Base-by-base conservation (phyloP, 2,329 filamentous ascomycete species). In the Verticillium klebahnii region DNA sequence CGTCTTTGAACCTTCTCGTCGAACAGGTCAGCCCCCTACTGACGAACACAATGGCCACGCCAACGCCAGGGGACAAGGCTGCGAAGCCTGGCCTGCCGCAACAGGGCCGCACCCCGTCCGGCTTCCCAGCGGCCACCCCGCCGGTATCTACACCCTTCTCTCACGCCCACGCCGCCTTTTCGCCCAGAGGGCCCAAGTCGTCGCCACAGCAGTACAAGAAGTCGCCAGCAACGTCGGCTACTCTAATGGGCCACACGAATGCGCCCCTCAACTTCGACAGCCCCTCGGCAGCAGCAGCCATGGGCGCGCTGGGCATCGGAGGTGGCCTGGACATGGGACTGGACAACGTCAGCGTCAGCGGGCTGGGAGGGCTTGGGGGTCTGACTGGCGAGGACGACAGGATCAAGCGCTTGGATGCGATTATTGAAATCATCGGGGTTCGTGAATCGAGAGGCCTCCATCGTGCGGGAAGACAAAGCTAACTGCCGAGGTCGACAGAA, bases 121-220 rank as follows among this genome's bases (percentile, higher is more conserved):
- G 85, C 66, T 72, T 81, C 62, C 78, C 82, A 2, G 83, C 77
- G 5, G 85, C 83, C 3, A 89, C 86, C 6, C 87, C 87, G 15
- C 85, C 86, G n/a, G 86, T 87, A 29, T 88, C 86, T 39, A 89
- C 86, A 1, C 86, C 86, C 15, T 89, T 89, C 74, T 82, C 84
- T 40, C 77, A 81, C 54, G 79, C 80, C 1, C 80, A 83, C 59
- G 79, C 81, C n/a, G 84, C 81, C 39, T 85, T 88, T 69, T 87
- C 86, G 2, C 86, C 86, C 4, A 78, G 76, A 32, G 85, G 80
- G 36, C 82, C 78, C 11, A 79, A 81, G 58, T 87, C 85, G 9
- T 89, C 87, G 59, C 87, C 87, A 4, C 85, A 89, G 71, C 84
- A 87, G 61, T 77, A 88, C 50, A 87, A 85, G 75, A 86, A 86